These are phyloP conservation scores for Chrysosporium keratinophilum DNA, from an alignment of 2,329 filamentous ascomycete species.

Conservation along the genomic window DNA sequence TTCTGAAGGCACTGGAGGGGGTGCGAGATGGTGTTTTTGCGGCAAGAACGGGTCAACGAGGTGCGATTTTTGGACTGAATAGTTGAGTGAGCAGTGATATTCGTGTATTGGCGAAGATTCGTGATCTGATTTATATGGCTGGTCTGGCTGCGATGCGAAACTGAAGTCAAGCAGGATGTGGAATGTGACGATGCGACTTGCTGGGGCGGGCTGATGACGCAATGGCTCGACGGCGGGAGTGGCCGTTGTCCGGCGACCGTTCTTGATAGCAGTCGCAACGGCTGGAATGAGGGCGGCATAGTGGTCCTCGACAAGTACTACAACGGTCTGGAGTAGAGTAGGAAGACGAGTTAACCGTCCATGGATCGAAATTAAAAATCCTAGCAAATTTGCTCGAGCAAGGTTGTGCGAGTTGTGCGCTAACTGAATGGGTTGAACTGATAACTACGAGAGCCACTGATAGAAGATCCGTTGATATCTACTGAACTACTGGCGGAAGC, in stretches of 20 bases:
- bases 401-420: too few species aligned
- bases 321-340: neutral
- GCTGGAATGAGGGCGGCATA: neutral
- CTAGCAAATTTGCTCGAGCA: too few species aligned
- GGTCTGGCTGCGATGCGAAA: neutral
- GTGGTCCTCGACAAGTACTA: neutral
- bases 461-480: neutral
- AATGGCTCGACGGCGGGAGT: constrained; percentile 2
- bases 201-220: constrained; percentile 3
- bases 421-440: too few species aligned
- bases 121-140: neutral
- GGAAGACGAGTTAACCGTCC: neutral
- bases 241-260: neutral
- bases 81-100: neutral
- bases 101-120: too few species aligned
- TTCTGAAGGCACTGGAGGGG: neutral
- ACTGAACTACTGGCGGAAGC: neutral
- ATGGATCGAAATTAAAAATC: too few species aligned
- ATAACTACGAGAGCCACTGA: neutral
- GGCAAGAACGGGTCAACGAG: neutral
- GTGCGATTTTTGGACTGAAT: neutral
- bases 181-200: neutral
- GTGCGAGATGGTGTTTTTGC: neutral
- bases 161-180: neutral
- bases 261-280: neutral